Evolutionary conservation across 768 basidiomycete genomes (phyloP).

Genomic region (Russula ochroleuca): DNA sequence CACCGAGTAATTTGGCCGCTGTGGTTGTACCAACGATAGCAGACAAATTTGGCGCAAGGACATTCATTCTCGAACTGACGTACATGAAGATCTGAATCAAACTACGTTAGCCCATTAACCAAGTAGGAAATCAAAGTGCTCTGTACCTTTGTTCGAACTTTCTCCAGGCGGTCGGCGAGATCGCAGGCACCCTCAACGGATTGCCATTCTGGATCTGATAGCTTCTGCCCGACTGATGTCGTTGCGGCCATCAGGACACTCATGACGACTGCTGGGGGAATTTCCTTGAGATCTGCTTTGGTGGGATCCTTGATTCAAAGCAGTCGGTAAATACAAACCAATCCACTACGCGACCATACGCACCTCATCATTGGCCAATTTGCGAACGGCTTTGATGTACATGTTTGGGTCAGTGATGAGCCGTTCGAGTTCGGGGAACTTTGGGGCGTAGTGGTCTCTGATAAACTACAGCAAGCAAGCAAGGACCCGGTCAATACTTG

Average conservation of each 20-base stretch:
- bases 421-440: constrained; percentile 96
- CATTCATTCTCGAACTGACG: constrained; percentile 98
- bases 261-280: constrained; percentile 89
- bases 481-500: constrained; percentile 28
- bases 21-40: constrained; percentile 98
- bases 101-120: not conserved
- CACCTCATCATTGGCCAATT: constrained; percentile 79
- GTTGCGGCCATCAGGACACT: constrained; percentile 95
- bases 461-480: constrained; percentile 63
- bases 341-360: constrained; percentile 20
- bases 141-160: constrained; percentile 78
- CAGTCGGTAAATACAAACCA: not conserved
- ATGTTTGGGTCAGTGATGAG: constrained; percentile 87
- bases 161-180: constrained; percentile 83
- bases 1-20: constrained; percentile 96
- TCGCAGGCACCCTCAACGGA: constrained; percentile 84
- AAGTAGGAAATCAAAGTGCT: not conserved
- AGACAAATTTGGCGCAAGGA: constrained; percentile 96
- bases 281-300: constrained; percentile 72
- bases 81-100: constrained; percentile 85
- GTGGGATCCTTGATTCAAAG: constrained; percentile 64
- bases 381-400: constrained; percentile 88
- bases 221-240: constrained; percentile 73
- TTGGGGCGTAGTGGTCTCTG: constrained; percentile 91
- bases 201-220: constrained; percentile 68